Evolutionary conservation across 2,329 filamentous ascomycete genomes (phyloP).

Genomic region (Monilinia laxa): DNA sequence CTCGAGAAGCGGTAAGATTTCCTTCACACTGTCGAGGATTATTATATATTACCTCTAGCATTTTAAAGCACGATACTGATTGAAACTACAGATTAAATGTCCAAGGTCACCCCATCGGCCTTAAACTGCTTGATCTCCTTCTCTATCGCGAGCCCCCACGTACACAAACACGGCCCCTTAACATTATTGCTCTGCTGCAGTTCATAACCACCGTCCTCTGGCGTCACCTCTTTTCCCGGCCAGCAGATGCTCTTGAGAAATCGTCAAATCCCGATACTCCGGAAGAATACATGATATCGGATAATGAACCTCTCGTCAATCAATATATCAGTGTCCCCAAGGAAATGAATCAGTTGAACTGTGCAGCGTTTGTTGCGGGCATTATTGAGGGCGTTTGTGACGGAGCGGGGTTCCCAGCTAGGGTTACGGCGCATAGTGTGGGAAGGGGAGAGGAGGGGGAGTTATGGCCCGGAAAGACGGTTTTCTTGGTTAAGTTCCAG

Average conservation of each 20-base stretch:
- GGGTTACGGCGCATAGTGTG: conserved; percentile 85
- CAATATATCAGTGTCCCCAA: conserved; percentile 88
- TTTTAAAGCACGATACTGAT: background rate
- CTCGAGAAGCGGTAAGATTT: conserved; percentile 75
- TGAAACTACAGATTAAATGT: conserved; percentile 67
- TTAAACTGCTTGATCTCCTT: conserved; percentile 92
- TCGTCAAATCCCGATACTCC: conserved; percentile 76
- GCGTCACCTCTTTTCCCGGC: conserved; percentile 86
- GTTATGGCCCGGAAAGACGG: conserved; percentile 95
- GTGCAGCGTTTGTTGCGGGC: conserved; percentile 91
- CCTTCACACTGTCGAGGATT: background rate
- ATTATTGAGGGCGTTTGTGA: conserved; percentile 96
- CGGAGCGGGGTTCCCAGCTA: conserved; percentile 83
- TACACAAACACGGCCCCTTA: conserved; percentile 73
- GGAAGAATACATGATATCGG: conserved; percentile 98
- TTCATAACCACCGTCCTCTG: conserved; percentile 93
- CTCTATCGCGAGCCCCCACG: conserved; percentile 76
- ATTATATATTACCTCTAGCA: background rate
- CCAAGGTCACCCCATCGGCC: conserved; percentile 90
- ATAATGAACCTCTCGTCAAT: conserved; percentile 96
- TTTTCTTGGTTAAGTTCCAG: conserved; percentile 92
- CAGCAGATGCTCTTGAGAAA: conserved; percentile 91
- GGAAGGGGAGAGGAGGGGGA: conserved; percentile 60
- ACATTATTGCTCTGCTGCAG: conserved; percentile 87
- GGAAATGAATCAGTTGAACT: conserved; percentile 96